Percentiles rank a stretch among this genome's conserved stretches.
phyloP scores from a whole-genome alignment of 2,329 filamentous ascomycete genomes.

The Pseudohalonectria lignicola region DNA sequence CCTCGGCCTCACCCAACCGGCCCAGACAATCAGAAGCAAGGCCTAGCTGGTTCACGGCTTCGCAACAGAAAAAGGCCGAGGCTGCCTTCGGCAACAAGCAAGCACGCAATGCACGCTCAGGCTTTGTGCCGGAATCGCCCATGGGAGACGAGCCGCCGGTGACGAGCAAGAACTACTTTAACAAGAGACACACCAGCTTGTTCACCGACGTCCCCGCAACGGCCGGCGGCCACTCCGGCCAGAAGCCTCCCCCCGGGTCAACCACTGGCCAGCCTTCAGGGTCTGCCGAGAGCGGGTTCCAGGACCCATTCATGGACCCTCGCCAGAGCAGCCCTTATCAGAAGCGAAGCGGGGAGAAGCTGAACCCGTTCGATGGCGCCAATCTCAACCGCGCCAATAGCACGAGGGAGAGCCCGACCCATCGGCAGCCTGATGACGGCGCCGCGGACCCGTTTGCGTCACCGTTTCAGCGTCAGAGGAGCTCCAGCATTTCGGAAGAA shows the following conservation, averaged over 20 bases:
- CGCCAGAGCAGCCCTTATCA: constrained; percentile 48
- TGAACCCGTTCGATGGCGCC: constrained; percentile 38
- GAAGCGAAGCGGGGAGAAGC: constrained; percentile 45
- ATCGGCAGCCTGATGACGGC: constrained; percentile 11
- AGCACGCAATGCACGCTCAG: constrained; percentile 20
- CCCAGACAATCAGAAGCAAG: constrained; percentile 12
- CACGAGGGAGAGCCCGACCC: constrained; percentile 26
- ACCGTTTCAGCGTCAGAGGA: constrained; percentile 15
- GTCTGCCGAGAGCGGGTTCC: constrained; percentile 36
- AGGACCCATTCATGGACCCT: constrained; percentile 30
- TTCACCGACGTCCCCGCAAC: constrained; percentile 14
- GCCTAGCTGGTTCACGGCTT: constrained; percentile 35
- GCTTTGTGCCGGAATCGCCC: constrained; percentile 38
- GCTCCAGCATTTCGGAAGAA: constrained; percentile 19
- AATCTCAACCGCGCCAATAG: constrained; percentile 33
- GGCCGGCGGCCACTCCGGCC: constrained; percentile 29
- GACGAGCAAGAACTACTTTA: constrained; percentile 37
- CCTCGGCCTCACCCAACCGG: too few species aligned
- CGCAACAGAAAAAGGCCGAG: constrained; percentile 40
- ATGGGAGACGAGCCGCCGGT: constrained; percentile 42
- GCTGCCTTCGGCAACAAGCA: constrained; percentile 39
- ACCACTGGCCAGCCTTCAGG: too few species aligned
- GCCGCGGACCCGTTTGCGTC: constrained; percentile 6
- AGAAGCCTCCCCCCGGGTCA: too few species aligned
- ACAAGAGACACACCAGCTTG: constrained; percentile 10